Conservation (phyloP, 352 stramenopile genomes). For the Globisporangium nodosum region DNA sequence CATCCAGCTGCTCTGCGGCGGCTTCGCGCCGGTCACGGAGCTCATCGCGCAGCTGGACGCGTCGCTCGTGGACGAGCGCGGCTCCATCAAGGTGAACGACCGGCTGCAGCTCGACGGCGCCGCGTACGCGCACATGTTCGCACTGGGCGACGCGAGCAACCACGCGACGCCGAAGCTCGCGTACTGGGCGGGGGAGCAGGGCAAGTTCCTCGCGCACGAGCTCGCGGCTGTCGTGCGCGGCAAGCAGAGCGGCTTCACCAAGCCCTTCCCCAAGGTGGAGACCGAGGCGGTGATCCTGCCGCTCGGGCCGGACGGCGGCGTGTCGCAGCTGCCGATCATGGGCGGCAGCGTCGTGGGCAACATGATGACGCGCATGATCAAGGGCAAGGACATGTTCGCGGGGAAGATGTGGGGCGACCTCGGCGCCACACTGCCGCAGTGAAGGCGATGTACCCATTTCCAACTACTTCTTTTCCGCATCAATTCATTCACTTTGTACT, state of each 20-base stretch:
- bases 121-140: conserved; percentile 31
- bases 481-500: neutral
- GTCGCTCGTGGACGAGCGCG: conserved; percentile 28
- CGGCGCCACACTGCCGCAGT: neutral
- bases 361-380: conserved; percentile 32
- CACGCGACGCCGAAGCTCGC: conserved; percentile 40
- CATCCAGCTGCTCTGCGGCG: conserved; percentile 47
- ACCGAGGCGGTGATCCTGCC: conserved; percentile 31
- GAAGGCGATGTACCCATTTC: no score
- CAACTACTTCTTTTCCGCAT: no score
- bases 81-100: conserved; percentile 41
- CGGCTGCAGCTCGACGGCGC: conserved; percentile 38
- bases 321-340: conserved; percentile 36
- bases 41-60: conserved; percentile 29
- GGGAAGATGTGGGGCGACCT: conserved; percentile 4
- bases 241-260: conserved; percentile 18
- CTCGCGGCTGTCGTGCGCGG: conserved; percentile 23
- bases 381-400: conserved; percentile 31
- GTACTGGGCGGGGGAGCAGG: conserved; percentile 35
- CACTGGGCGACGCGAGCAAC: conserved; percentile 46
- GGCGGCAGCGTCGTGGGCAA: conserved; percentile 32
- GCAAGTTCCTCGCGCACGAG: conserved; percentile 30
- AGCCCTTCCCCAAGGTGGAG: conserved; percentile 22
- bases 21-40: conserved; percentile 18
- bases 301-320: conserved; percentile 24